Evolutionary conservation across 306 rosid genomes (phyloP).

Genomic region (Rosa lucieae): DNA sequence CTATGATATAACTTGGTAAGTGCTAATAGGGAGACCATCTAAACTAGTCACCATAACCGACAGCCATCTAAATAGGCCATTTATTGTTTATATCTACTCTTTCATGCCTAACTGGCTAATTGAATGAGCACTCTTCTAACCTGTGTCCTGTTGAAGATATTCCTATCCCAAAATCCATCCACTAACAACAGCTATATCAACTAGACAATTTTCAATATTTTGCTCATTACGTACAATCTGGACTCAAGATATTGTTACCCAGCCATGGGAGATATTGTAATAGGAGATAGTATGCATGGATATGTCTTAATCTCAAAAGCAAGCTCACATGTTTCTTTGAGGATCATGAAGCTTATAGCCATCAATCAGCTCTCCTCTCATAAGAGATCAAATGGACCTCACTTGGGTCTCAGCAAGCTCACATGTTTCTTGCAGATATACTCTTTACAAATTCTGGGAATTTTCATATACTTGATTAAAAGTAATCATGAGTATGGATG

Average conservation of each 20-base stretch:
- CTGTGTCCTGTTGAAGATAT: not conserved
- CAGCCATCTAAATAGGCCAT: not conserved
- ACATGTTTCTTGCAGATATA: slow-evolving; percentile 6
- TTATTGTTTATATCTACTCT: not conserved
- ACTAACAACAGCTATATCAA: not conserved
- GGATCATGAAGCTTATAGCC: slow-evolving; percentile 7
- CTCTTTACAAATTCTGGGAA: not conserved
- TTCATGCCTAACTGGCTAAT: not conserved
- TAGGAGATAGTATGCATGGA: not conserved
- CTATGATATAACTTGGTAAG: not conserved
- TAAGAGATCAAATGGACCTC: not conserved
- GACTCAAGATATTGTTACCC: not conserved
- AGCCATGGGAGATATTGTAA: not conserved
- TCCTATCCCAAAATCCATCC: not conserved
- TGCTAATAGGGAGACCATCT: not conserved
- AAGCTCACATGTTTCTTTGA: slow-evolving; percentile 14
- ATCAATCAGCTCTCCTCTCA: not conserved
- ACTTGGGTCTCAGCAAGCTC: not conserved
- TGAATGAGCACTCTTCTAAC: not conserved
- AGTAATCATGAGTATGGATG: slow-evolving; percentile 14
- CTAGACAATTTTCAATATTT: not conserved
- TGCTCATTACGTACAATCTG: not conserved
- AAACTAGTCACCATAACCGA: not conserved
- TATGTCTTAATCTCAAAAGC: not conserved
- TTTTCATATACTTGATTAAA: slow-evolving; percentile 10